A percentile compares a stretch with the other conserved stretches of the same genome.
Conservation (phyloP, 148 eudicot genomes). For the Diospyros lotus region DNA sequence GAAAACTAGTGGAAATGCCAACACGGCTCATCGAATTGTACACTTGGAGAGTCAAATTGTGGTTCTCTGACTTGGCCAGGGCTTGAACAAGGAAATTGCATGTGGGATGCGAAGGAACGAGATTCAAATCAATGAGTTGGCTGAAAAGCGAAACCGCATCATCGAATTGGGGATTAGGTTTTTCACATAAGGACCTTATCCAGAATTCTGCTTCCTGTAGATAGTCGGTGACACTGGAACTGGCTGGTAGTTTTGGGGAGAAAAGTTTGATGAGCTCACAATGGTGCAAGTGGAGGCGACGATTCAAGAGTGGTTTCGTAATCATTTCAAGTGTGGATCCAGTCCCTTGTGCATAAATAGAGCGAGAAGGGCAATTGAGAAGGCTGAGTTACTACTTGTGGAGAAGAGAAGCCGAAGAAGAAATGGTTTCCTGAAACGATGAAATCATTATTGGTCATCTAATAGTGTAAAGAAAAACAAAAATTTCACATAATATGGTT, state of each 20-base stretch:
- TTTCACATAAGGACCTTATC: constrained; percentile 37
- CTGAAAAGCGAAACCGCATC: constrained; percentile 34
- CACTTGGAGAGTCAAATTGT: constrained; percentile 42
- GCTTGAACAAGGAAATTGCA: constrained; percentile 47
- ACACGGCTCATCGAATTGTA: constrained; percentile 40
- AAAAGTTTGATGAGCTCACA: constrained; percentile 4
- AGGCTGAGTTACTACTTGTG: too few species aligned
- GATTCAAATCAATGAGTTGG: constrained; percentile 22
- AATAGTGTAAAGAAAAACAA: too few species aligned
- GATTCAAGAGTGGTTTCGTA: not conserved
- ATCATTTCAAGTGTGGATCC: not conserved
- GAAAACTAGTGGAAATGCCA: constrained; percentile 39
- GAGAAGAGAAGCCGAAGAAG: too few species aligned
- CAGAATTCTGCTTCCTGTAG: constrained; percentile 22
- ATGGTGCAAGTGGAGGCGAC: not conserved
- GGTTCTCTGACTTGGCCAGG: constrained; percentile 34
- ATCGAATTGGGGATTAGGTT: constrained; percentile 23
- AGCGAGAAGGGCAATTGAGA: too few species aligned
- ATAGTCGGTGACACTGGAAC: not conserved
- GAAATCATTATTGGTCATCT: too few species aligned
- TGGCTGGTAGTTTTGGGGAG: not conserved
- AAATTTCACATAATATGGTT: too few species aligned
- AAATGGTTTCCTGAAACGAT: too few species aligned
- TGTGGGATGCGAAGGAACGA: constrained; percentile 33
- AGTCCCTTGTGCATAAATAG: too few species aligned